Evolutionary conservation across 306 rosid genomes (phyloP).

Genomic region (Inga laurina): DNA sequence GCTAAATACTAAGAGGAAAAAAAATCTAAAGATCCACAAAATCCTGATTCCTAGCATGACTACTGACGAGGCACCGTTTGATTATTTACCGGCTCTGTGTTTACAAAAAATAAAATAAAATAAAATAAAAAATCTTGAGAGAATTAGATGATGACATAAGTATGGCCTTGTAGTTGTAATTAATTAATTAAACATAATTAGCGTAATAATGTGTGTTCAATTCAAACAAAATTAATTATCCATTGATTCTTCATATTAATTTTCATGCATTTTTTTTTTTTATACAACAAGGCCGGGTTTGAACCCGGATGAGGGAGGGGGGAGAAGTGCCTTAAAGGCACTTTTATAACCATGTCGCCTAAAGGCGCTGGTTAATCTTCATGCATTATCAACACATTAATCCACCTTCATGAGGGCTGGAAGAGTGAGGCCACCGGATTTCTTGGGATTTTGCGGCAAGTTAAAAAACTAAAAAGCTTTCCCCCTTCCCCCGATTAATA

Average conservation of each 20-base stretch:
- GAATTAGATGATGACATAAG: neutral
- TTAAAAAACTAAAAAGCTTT: constrained; percentile 9
- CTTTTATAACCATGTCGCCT: too few species aligned
- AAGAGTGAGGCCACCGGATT: constrained; percentile 47
- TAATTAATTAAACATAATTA: neutral
- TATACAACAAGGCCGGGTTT: too few species aligned
- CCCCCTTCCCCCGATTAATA: neutral
- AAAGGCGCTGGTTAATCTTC: too few species aligned
- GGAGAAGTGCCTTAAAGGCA: too few species aligned
- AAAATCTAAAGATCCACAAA: neutral
- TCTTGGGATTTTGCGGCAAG: constrained; percentile 52
- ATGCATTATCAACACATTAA: neutral
- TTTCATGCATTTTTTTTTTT: neutral
- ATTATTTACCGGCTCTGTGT: neutral
- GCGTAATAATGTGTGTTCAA: neutral
- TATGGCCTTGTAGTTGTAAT: neutral
- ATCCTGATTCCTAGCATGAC: neutral
- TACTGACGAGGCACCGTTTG: neutral
- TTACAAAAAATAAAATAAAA: too few species aligned
- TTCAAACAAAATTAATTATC: neutral
- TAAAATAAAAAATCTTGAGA: neutral
- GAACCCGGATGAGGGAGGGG: too few species aligned
- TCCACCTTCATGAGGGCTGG: neutral
- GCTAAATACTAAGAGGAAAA: too few species aligned
- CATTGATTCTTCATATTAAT: neutral